These are phyloP conservation scores for Pulveroboletus sp. DNA, from an alignment of 1,284 basidiomycete genomes.

Conservation along the genomic window DNA sequence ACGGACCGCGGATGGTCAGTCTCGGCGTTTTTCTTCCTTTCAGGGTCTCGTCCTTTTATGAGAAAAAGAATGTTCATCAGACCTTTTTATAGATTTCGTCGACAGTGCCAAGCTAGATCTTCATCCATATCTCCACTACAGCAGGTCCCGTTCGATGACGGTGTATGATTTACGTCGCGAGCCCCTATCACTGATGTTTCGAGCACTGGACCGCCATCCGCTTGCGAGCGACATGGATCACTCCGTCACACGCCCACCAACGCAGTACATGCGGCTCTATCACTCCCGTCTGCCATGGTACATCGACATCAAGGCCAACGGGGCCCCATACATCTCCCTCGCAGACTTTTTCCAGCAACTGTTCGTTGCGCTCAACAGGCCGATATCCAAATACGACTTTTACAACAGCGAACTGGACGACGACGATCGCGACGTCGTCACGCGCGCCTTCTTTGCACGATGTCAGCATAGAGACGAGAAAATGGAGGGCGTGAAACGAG, in stretches of 20 bases:
- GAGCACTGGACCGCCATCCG: slow-evolving; percentile 35
- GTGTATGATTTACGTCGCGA: slow-evolving; percentile 36
- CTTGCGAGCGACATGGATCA: slow-evolving; percentile 40
- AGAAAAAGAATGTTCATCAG: not conserved
- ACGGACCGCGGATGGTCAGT: slow-evolving; percentile 18
- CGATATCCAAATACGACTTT: slow-evolving; percentile 35
- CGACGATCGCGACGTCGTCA: slow-evolving; percentile 35
- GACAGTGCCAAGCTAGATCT: slow-evolving; percentile 29
- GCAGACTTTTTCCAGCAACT: slow-evolving; percentile 46
- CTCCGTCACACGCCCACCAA: slow-evolving; percentile 44
- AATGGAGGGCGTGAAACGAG: slow-evolving; percentile 25
- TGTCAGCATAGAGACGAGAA: slow-evolving; percentile 23
- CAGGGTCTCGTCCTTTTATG: too few species aligned
- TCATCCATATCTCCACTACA: slow-evolving; percentile 25
- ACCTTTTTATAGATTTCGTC: slow-evolving; percentile 11
- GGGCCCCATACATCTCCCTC: slow-evolving; percentile 50
- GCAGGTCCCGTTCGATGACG: slow-evolving; percentile 26
- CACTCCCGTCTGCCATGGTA: slow-evolving; percentile 55
- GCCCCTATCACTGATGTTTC: slow-evolving; percentile 38
- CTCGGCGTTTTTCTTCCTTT: not conserved
- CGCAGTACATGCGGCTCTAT: slow-evolving; percentile 44
- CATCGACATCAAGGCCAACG: slow-evolving; percentile 44
- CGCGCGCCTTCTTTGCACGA: slow-evolving; percentile 36
- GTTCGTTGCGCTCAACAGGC: slow-evolving; percentile 28
- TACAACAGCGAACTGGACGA: slow-evolving; percentile 37